Evolutionary conservation across 1,284 basidiomycete species (phyloP).

Genomic region (Trichosporon sp.): DNA sequence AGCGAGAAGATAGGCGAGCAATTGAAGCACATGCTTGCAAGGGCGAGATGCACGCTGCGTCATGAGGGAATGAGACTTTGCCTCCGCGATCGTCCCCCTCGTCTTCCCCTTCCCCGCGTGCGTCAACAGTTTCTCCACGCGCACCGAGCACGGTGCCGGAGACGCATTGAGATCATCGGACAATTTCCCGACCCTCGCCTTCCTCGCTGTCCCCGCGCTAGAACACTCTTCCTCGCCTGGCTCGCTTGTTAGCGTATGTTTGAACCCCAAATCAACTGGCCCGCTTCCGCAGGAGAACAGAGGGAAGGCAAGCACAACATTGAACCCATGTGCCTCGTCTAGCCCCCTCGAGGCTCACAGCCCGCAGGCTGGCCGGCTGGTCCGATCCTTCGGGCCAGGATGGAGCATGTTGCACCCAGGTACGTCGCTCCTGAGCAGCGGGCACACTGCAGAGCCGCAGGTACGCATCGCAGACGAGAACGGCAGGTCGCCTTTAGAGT

Average conservation of each 20-base stretch:
- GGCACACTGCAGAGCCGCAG: not conserved
- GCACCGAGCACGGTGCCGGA: not conserved
- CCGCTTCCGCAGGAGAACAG: too few species aligned
- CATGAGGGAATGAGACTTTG: not conserved
- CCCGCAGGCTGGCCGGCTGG: too few species aligned
- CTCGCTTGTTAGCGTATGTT: conserved; percentile 1
- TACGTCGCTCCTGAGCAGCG: too few species aligned
- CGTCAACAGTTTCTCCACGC: too few species aligned
- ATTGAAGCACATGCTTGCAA: not conserved
- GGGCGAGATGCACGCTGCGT: not conserved
- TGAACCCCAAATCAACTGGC: not conserved
- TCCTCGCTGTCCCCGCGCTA: not conserved
- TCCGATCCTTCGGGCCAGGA: too few species aligned
- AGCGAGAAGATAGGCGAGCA: not conserved
- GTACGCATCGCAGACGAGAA: not conserved
- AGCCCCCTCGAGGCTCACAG: too few species aligned
- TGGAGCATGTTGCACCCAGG: too few species aligned
- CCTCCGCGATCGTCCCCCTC: conserved; percentile 8
- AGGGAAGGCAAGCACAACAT: too few species aligned
- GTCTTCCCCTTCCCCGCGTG: too few species aligned
- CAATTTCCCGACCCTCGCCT: not conserved
- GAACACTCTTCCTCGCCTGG: not conserved
- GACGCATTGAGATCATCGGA: conserved; percentile 11
- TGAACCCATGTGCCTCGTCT: too few species aligned
- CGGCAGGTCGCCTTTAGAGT: not conserved